Conservation (phyloP, 2,329 filamentous ascomycete genomes). For the Fusarium sp. region DNA sequence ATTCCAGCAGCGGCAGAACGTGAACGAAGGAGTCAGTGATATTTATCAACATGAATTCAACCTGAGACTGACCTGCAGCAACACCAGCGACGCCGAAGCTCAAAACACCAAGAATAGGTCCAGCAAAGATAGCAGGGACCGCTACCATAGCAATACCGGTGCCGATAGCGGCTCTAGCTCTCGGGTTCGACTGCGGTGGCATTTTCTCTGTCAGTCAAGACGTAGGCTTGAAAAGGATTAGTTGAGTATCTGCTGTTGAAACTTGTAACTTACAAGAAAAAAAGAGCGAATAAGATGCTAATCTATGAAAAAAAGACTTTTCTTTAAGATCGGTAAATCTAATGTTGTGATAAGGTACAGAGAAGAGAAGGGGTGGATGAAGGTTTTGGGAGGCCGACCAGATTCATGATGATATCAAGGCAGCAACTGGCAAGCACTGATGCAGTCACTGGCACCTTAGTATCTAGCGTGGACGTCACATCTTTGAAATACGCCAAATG, state of each 20-base stretch:
- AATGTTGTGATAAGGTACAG: background rate
- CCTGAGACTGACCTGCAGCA: background rate
- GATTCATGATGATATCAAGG: background rate
- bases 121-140: background rate
- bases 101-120: background rate
- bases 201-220: background rate
- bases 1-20: slow-evolving; percentile 44
- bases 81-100: background rate
- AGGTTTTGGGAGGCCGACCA: slow-evolving; percentile 4
- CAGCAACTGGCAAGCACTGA: background rate
- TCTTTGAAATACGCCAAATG: background rate
- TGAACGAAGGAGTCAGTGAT: slow-evolving; percentile 9
- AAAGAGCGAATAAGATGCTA: background rate
- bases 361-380: too few relatives aligned
- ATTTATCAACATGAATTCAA: background rate
- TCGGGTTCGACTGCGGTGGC: background rate
- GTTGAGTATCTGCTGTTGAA: background rate
- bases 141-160: background rate
- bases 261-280: background rate
- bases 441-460: background rate
- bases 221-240: background rate
- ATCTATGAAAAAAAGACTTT: background rate
- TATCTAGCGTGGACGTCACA: too few relatives aligned
- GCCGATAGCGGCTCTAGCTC: background rate
- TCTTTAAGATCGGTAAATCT: background rate